A percentile compares a stretch with the other conserved stretches of the same genome.
These are phyloP conservation scores for Teunomyces lycoperdinae DNA, from an alignment of 805 yeast genomes.

Conservation along the genomic window DNA sequence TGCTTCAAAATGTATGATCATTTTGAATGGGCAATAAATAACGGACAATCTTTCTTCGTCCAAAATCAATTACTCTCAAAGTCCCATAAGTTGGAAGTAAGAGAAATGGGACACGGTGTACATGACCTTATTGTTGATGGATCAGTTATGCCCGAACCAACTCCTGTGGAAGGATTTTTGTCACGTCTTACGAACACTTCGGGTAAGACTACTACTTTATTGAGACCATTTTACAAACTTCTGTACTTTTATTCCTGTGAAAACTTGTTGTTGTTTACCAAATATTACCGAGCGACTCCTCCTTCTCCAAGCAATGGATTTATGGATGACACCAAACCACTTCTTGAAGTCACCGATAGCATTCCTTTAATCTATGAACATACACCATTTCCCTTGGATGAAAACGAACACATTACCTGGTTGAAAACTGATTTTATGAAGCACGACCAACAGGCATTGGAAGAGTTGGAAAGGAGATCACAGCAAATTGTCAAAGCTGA, in stretches of 20 bases:
- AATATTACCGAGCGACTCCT: constrained; percentile 57
- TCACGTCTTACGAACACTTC: constrained; percentile 50
- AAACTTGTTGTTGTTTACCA: constrained; percentile 57
- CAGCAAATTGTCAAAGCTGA: constrained; percentile 55
- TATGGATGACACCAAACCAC: constrained; percentile 2
- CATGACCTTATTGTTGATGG: constrained; percentile 15
- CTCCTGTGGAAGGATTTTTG: constrained; percentile 80
- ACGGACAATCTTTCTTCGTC: constrained; percentile 26
- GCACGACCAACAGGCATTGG: constrained; percentile 57
- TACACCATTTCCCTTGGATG: constrained; percentile 54
- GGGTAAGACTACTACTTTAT: constrained; percentile 39
- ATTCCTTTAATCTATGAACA: constrained; percentile 38
- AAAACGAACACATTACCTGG: constrained; percentile 60
- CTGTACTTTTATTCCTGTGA: constrained; percentile 65
- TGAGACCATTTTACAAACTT: constrained; percentile 48
- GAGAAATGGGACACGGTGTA: constrained; percentile 45
- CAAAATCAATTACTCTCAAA: constrained; percentile 33
- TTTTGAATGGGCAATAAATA: constrained; percentile 48
- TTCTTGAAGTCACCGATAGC: constrained; percentile 17
- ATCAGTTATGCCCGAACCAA: constrained; percentile 48
- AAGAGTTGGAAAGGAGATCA: constrained; percentile 62
- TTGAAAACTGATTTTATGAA: constrained; percentile 43
- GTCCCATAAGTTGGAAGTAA: constrained; percentile 55
- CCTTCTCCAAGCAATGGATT: constrained; percentile 45
- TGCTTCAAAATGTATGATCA: constrained; percentile 69